These are phyloP conservation scores for Trichoderma sp. DNA, from an alignment of 2,329 filamentous ascomycete species.

Conservation along the genomic window DNA sequence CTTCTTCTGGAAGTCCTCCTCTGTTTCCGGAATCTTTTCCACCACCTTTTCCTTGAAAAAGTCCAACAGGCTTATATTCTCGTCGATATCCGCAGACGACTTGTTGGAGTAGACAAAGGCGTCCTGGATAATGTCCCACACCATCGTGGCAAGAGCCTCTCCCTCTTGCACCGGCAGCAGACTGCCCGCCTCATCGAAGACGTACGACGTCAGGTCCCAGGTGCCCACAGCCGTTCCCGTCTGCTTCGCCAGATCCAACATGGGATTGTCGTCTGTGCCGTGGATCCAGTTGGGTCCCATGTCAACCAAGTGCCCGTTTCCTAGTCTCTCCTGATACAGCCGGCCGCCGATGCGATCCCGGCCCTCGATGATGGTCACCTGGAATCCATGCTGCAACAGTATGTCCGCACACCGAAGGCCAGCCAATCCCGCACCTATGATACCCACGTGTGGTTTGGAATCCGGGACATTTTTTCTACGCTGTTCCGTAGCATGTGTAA, in stretches of 20 bases:
- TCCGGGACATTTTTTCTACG: constrained; percentile 9
- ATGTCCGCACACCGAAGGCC: constrained; percentile 72
- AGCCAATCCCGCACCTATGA: constrained; percentile 72
- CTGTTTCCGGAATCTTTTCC: constrained; percentile 51
- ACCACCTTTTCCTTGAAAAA: constrained; percentile 54
- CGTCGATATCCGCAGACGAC: constrained; percentile 51
- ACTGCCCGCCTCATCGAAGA: constrained; percentile 60
- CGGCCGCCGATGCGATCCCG: constrained; percentile 68
- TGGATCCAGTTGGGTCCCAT: constrained; percentile 81
- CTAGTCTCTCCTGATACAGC: constrained; percentile 55
- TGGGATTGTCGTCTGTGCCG: constrained; percentile 70
- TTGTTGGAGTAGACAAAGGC: constrained; percentile 69
- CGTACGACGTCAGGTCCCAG: constrained; percentile 56
- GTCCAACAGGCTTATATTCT: constrained; percentile 53
- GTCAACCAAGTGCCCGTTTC: constrained; percentile 55
- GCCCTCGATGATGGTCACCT: constrained; percentile 70
- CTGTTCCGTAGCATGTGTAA: constrained; percentile 22
- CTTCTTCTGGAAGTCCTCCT: constrained; percentile 45
- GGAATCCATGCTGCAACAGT: constrained; percentile 63
- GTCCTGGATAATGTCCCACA: constrained; percentile 69
- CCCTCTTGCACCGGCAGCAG: constrained; percentile 52
- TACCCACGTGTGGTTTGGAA: constrained; percentile 57
- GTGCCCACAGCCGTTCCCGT: constrained; percentile 56
- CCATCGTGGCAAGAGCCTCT: constrained; percentile 52
- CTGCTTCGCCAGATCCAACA: constrained; percentile 64